A percentile compares a stretch with the other conserved stretches of the same genome.
phyloP scores from a whole-genome alignment of 768 basidiomycete genomes.

The Lanmaoa rubissima region DNA sequence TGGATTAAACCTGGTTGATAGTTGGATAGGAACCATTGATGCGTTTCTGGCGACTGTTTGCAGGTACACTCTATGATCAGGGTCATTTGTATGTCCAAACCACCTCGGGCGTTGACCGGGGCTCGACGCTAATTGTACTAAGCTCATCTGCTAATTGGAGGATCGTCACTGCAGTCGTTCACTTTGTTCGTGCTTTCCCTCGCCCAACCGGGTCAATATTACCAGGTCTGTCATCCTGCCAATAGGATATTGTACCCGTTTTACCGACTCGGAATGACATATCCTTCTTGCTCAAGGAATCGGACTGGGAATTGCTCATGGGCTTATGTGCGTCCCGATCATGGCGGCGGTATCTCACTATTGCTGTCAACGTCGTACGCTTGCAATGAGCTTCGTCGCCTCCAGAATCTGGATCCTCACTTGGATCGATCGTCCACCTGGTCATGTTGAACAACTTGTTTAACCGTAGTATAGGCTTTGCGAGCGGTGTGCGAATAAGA shows the following conservation, averaged over 20 bases:
- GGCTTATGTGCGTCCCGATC: no score
- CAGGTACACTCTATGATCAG: no score
- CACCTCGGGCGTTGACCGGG: no score
- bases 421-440: conserved; percentile 26
- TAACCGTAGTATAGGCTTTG: conserved; percentile 33
- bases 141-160: no score
- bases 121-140: no score
- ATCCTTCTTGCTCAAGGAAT: conserved; percentile 52
- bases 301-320: conserved; percentile 31
- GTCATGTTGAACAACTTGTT: conserved; percentile 33
- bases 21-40: no score
- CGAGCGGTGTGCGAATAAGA: conserved; percentile 47
- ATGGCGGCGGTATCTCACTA: no score
- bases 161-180: no score
- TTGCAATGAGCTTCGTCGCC: conserved; percentile 39
- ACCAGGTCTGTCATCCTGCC: conserved; percentile 34
- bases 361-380: no score
- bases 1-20: no score
- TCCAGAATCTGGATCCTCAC: conserved; percentile 40
- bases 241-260: background rate
- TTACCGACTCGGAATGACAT: conserved; percentile 18
- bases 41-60: no score
- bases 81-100: no score
- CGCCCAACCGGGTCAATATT: conserved; percentile 39
- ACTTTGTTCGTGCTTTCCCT: conserved; percentile 43